phyloP scores from a whole-genome alignment of 164 flowering plant genomes.

The Berberis thunbergii region DNA sequence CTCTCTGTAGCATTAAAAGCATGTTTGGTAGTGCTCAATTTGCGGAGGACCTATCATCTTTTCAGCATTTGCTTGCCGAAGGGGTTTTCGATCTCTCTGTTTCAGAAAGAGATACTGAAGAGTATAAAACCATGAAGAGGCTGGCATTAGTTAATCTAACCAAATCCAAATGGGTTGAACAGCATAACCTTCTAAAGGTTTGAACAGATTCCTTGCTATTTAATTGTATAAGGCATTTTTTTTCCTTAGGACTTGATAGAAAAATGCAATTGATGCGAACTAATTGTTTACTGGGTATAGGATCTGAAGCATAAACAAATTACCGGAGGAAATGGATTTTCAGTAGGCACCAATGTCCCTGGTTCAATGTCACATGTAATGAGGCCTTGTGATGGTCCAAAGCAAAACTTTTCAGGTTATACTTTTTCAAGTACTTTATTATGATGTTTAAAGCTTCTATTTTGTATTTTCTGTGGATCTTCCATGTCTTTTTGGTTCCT shows the following conservation, averaged over 20 bases:
- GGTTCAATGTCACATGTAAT: slow-evolving; percentile 24
- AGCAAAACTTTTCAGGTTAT: slow-evolving; percentile 48
- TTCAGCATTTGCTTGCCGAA: slow-evolving; percentile 66
- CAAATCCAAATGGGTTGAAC: slow-evolving; percentile 75
- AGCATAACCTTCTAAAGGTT: slow-evolving; percentile 60
- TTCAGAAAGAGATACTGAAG: slow-evolving; percentile 38
- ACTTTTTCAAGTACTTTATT: not conserved
- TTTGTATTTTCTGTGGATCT: too few relatives aligned
- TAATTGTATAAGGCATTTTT: not conserved
- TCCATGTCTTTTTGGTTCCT: too few relatives aligned
- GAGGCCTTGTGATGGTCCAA: slow-evolving; percentile 36
- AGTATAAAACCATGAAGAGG: slow-evolving; percentile 51
- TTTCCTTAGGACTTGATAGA: not conserved
- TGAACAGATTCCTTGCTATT: slow-evolving; percentile 10
- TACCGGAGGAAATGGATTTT: slow-evolving; percentile 20
- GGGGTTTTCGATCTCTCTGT: slow-evolving; percentile 64
- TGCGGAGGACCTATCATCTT: slow-evolving; percentile 52
- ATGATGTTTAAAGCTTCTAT: not conserved
- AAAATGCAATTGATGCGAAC: not conserved
- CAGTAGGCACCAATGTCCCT: slow-evolving; percentile 19
- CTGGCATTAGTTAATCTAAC: slow-evolving; percentile 41
- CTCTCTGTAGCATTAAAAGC: slow-evolving; percentile 50
- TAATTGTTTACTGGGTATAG: slow-evolving; percentile 25
- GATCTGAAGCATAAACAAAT: slow-evolving; percentile 26
- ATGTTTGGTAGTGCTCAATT: slow-evolving; percentile 71